These are phyloP conservation scores for Penicillium nucicola DNA, from an alignment of 495 filamentous ascomycete genomes.

Conservation along the genomic window DNA sequence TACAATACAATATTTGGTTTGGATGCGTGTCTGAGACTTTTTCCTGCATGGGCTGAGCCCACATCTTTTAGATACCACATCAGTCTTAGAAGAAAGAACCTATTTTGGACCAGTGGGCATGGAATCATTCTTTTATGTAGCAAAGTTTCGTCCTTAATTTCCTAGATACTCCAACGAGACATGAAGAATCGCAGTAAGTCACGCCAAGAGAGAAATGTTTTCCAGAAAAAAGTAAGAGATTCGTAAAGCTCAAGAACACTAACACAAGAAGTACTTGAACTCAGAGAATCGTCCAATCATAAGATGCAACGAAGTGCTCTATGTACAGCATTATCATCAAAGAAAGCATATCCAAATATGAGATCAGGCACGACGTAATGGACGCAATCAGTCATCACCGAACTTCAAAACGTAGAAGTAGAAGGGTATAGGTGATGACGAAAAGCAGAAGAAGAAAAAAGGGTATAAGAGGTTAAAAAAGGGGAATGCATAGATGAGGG, in stretches of 20 bases:
- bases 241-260: not conserved
- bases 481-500: not conserved
- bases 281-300: conserved; percentile 11
- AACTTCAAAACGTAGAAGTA: not conserved
- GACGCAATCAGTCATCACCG: not conserved
- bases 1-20: conserved; percentile 4
- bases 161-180: too few relatives aligned
- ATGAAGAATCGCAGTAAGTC: not conserved
- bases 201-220: not conserved
- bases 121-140: not conserved
- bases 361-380: not conserved
- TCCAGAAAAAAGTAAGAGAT: not conserved
- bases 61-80: not conserved
- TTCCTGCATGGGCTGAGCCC: not conserved
- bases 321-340: conserved; percentile 28
- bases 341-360: not conserved
- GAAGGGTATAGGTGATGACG: not conserved
- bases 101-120: not conserved
- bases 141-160: not conserved
- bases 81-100: not conserved
- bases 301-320: conserved; percentile 17
- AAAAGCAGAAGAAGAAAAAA: not conserved
- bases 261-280: not conserved
- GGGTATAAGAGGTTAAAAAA: conserved; percentile 15
- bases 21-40: not conserved